These are phyloP conservation scores for Mycena pura DNA, from an alignment of 768 basidiomycete genomes.

Conservation along the genomic window DNA sequence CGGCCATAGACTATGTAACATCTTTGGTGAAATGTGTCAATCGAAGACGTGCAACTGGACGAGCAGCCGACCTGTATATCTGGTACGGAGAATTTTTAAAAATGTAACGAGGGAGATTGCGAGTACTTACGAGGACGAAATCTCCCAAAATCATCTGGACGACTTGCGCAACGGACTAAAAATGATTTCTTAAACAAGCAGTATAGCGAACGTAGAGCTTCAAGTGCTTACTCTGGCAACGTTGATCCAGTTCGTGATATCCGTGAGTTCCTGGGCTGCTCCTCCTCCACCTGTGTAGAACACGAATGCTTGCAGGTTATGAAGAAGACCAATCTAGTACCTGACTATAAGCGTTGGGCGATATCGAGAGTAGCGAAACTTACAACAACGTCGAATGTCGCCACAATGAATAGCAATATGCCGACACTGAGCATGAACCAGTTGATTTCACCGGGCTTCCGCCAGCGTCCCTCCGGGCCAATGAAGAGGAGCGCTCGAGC, in stretches of 20 bases:
- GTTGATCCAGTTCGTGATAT: constrained; percentile 8
- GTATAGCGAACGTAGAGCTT: not conserved
- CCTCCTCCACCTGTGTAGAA: constrained; percentile 3
- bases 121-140: constrained; percentile 4
- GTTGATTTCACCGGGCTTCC: not conserved
- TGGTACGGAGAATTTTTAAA: not conserved
- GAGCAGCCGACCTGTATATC: constrained; percentile 3
- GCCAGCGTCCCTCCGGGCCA: not conserved
- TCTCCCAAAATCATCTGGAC: not conserved
- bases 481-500: constrained; percentile 9
- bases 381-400: constrained; percentile 3
- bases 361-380: not conserved
- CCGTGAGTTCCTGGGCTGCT: not conserved
- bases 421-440: not conserved
- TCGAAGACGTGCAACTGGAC: not conserved
- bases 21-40: not conserved
- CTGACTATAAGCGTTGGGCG: not conserved
- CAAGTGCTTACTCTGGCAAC: not conserved
- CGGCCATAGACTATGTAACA: constrained; percentile 7
- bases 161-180: not conserved
- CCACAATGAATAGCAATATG: not conserved
- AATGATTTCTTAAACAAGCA: not conserved
- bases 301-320: constrained; percentile 5
- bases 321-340: constrained; percentile 1
- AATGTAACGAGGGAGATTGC: not conserved